Evolutionary conservation across 139 green algal species (phyloP).

Genomic region (Closterium sp.): DNA sequence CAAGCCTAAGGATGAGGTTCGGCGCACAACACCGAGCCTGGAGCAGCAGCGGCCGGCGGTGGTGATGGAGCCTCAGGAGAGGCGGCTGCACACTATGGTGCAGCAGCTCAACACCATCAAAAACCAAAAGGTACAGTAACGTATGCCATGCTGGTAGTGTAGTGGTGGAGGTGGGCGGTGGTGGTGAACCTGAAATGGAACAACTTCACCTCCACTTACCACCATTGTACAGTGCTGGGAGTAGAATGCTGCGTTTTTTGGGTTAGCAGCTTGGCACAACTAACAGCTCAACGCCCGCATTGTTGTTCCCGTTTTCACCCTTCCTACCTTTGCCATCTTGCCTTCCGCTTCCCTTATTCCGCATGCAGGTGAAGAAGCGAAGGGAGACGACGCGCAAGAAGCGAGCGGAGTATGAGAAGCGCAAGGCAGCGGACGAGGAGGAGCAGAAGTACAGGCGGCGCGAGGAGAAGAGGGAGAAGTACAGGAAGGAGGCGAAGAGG

Average conservation of each 20-base stretch:
- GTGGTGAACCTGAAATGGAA: too few species aligned
- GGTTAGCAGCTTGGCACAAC: too few species aligned
- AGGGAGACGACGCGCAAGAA: constrained; percentile 57
- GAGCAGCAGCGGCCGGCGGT: constrained; percentile 76
- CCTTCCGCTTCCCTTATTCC: not conserved
- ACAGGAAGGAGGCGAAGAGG: constrained; percentile 61
- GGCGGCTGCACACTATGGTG: constrained; percentile 71
- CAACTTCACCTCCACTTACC: too few species aligned
- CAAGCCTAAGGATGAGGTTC: constrained; percentile 84
- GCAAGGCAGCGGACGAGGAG: constrained; percentile 58
- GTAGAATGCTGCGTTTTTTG: too few species aligned
- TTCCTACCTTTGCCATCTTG: too few species aligned
- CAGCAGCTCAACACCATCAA: constrained; percentile 92
- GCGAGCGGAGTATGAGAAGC: constrained; percentile 55
- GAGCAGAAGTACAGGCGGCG: constrained; percentile 54
- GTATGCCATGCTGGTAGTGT: constrained; percentile 66
- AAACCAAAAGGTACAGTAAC: constrained; percentile 71
- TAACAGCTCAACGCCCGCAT: too few species aligned
- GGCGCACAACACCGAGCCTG: constrained; percentile 71
- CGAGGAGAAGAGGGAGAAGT: constrained; percentile 70
- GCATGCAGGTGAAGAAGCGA: constrained; percentile 64
- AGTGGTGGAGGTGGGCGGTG: too few species aligned
- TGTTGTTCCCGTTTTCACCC: too few species aligned
- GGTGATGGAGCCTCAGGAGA: constrained; percentile 73
- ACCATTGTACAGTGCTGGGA: too few species aligned